A percentile compares a stretch with the other conserved stretches of the same genome.
Evolutionary conservation across 176 grass and related monocot species (phyloP).

Genomic region (Rhipidocladum racemiflorum): DNA sequence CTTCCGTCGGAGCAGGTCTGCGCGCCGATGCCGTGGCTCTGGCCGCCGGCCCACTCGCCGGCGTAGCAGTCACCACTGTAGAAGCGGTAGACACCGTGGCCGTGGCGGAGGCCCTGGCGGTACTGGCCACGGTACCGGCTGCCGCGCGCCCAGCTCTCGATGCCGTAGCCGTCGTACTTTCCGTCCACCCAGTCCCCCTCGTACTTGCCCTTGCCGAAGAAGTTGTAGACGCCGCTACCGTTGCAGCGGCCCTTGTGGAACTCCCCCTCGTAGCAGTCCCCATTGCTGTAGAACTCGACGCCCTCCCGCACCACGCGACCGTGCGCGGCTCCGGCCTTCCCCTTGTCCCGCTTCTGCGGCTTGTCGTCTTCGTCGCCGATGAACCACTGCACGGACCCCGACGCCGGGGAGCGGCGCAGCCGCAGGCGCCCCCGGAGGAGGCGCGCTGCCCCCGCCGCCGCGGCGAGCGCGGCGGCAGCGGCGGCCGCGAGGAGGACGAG

Average conservation of each 20-base stretch:
- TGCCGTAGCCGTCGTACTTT: slow-evolving; percentile 62
- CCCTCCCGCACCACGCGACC: slow-evolving; percentile 49
- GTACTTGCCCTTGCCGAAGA: slow-evolving; percentile 49
- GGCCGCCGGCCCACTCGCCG: slow-evolving; percentile 53
- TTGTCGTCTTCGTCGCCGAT: slow-evolving; percentile 54
- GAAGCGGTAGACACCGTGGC: slow-evolving; percentile 56
- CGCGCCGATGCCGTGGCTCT: slow-evolving; percentile 60
- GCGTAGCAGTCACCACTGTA: slow-evolving; percentile 68
- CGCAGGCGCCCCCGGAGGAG: slow-evolving; percentile 36
- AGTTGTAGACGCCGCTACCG: slow-evolving; percentile 60
- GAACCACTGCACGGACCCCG: slow-evolving; percentile 65
- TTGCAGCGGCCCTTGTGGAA: slow-evolving; percentile 59
- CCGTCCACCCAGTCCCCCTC: slow-evolving; percentile 82
- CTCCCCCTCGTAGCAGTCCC: slow-evolving; percentile 76
- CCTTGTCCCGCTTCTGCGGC: slow-evolving; percentile 18
- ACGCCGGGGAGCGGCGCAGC: slow-evolving; percentile 27
- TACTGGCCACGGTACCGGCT: slow-evolving; percentile 69
- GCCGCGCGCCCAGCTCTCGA: slow-evolving; percentile 57
- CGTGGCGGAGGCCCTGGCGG: slow-evolving; percentile 45
- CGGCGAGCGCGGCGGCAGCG: slow-evolving; percentile 32
- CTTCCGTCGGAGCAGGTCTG: slow-evolving; percentile 55
- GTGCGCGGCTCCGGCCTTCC: background rate
- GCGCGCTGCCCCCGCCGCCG: slow-evolving; percentile 43
- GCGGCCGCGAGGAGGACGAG: slow-evolving; percentile 38
- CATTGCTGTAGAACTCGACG: slow-evolving; percentile 64